Base-by-base conservation (phyloP, 441 rosid genomes). In the Populus hybrid region DNA sequence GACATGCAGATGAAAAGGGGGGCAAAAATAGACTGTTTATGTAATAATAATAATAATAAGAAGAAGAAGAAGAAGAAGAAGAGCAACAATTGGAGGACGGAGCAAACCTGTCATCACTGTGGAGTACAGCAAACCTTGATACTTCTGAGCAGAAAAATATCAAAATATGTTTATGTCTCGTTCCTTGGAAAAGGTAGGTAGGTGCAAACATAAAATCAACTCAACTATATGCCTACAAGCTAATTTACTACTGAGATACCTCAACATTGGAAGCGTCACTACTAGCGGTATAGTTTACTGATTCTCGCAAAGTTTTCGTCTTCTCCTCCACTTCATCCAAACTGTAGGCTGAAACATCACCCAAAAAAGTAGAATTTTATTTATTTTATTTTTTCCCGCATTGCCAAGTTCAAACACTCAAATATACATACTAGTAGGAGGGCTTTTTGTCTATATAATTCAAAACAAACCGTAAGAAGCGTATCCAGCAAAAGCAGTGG, bases 281-380 rank as follows among this genome's bases (percentile, higher is more conserved):
- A 64, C 79, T 36, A 3, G 77, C 78, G 59, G 82, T 70, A 64
- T 80, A 79, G 36, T 76, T 84, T 16, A 86, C 89, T 8, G 94
- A 87, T 80, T 87, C 92, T n/a, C 94, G 85, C 78, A 92, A 83
- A 16, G 86, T 84, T 84, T 85, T 93, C 20, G 94, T 88, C 88
- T 87, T 92, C 74, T 88, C 86, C 65, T 89, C 90, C 59, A 92
- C 85, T 80, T 95, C 94, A 79, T 91, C 91, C 69, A 87, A 76
- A 61, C 93, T 70, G 83, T 87, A 93, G 5, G 92, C 99, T 93
- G 88, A 87, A 78, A 34, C 76, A 77, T 10, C 64, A 76, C 50
- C 18, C 6, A 21, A 16, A 23, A 42, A 5, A 8, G 32, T 32
- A 73, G 36, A 30, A 28, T 26, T 24, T 46, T 35, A 38, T 14